Base-by-base conservation (phyloP, 1,284 basidiomycete genomes). In the Hymenochaete sp. region DNA sequence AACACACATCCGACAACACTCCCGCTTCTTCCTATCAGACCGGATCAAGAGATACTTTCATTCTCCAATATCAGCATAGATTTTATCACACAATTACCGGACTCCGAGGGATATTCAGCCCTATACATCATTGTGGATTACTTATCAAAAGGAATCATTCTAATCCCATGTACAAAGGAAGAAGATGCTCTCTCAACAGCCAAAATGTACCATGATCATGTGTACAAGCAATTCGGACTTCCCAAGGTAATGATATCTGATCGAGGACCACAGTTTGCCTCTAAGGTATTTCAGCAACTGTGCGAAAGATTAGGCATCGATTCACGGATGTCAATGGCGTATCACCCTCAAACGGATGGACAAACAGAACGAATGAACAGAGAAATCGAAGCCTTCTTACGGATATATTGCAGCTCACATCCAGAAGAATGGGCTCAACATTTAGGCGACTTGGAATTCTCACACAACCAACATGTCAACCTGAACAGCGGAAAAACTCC, bases 101-200 rank as follows among this genome's bases (percentile, higher is more conserved):
- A 48, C 4, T 61, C 54, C 0, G 19, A 61, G n/a, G 67, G 65
- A 0, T 62, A 55, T 26, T 53, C 72, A 43, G 27, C 54, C 0
- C 62, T 74, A 27, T 42, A 69, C 1, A 61, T 65, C 1, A 44
- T 70, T 0, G 59, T 67, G 0, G 63, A 72, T 45, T 37, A 50
- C 0, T 57, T 69, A 7, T 62, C 57, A 0, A 69, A 66, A 54
- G 45, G 52, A 48, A 51, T 48, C 16, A 41, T 57, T 38, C 50
- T 65, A 33, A 54, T 61, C 35, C 59, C 61, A 7, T 56, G 55
- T 16, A 48, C 31, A 1, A 59, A 59, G 4, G 56, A 50, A 3
- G 57, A 62, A 1, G 59, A 57, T 0, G 52, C 62, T 0, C 16
- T 48, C 29, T 56, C 55, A 0, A 47, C 61, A 0, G 66, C 64